Conservation (phyloP, 352 stramenopile genomes). For the Globisporangium perplexum region DNA sequence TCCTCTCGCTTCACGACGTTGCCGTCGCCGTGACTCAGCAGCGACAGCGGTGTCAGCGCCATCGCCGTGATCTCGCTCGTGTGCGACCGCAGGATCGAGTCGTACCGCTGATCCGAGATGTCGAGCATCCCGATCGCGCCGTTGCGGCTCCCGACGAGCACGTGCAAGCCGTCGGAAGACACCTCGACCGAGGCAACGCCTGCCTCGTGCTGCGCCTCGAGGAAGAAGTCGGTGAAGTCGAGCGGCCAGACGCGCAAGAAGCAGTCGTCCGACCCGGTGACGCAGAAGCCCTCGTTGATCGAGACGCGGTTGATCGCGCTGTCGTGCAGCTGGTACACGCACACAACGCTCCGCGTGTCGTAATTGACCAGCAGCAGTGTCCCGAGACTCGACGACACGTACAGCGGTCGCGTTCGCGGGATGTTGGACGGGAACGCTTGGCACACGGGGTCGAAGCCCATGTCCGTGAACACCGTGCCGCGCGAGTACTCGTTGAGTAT, state of each 20-base stretch:
- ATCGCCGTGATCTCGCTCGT: conserved; percentile 41
- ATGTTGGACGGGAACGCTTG: conserved; percentile 56
- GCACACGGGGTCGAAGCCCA: conserved; percentile 77
- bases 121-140: conserved; percentile 85
- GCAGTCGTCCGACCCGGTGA: conserved; percentile 83
- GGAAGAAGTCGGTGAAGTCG: conserved; percentile 90
- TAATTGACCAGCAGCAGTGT: conserved; percentile 85
- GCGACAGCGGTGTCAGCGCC: conserved; percentile 11
- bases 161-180: conserved; percentile 69
- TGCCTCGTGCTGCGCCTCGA: conserved; percentile 85
- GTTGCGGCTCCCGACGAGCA: conserved; percentile 64
- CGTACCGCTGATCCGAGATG: conserved; percentile 77
- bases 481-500: conserved; percentile 89
- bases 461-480: conserved; percentile 74
- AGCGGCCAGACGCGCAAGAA: conserved; percentile 89
- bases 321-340: conserved; percentile 89
- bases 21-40: background rate
- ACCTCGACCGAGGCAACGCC: conserved; percentile 62
- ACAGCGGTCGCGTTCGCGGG: conserved; percentile 48
- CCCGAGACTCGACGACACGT: conserved; percentile 69
- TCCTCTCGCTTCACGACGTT: conserved; percentile 16
- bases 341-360: conserved; percentile 70
- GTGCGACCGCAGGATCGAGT: conserved; percentile 77
- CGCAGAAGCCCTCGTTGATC: conserved; percentile 88
- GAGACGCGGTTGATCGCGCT: conserved; percentile 75